Conservation (phyloP, 257 asterid genomes). For the Marsdenia floribunda region DNA sequence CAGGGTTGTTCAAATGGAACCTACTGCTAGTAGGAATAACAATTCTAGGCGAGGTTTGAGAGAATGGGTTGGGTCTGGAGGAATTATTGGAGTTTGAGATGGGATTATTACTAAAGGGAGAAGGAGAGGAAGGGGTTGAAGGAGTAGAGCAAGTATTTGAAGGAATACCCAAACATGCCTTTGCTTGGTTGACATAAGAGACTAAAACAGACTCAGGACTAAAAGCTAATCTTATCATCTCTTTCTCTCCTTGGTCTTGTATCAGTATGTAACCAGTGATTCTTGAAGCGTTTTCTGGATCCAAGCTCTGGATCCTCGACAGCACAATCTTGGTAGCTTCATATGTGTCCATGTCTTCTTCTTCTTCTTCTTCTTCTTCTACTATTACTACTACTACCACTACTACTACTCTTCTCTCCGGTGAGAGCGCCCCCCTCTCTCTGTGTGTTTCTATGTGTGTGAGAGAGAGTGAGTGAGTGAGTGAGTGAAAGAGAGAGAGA, state of each 20-base stretch:
- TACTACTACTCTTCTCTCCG: no score
- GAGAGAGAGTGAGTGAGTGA: neutral
- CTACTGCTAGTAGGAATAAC: constrained; percentile 52
- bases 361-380: no score
- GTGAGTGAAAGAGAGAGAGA: neutral
- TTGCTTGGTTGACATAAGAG: constrained; percentile 55
- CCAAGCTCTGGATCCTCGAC: constrained; percentile 72
- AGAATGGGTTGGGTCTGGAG: constrained; percentile 35
- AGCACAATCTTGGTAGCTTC: constrained; percentile 71
- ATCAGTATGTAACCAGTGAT: constrained; percentile 79
- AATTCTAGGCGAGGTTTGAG: constrained; percentile 47
- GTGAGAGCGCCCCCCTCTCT: neutral
- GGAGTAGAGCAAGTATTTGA: constrained; percentile 36
- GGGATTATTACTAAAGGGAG: constrained; percentile 23
- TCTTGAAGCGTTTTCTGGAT: constrained; percentile 77
- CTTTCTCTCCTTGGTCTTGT: constrained; percentile 78
- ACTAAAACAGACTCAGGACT: constrained; percentile 54
- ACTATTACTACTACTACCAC: no score
- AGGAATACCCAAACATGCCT: constrained; percentile 42
- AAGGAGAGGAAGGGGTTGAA: constrained; percentile 30
- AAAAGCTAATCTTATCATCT: constrained; percentile 78
- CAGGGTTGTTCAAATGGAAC: constrained; percentile 42
- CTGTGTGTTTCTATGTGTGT: neutral
- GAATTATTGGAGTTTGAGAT: constrained; percentile 19
- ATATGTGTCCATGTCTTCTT: constrained; percentile 43